Percentiles rank a stretch among this genome's conserved stretches.
phyloP scores from a whole-genome alignment of 202 grass and related monocot species.

The Alloteropsis angusta region DNA sequence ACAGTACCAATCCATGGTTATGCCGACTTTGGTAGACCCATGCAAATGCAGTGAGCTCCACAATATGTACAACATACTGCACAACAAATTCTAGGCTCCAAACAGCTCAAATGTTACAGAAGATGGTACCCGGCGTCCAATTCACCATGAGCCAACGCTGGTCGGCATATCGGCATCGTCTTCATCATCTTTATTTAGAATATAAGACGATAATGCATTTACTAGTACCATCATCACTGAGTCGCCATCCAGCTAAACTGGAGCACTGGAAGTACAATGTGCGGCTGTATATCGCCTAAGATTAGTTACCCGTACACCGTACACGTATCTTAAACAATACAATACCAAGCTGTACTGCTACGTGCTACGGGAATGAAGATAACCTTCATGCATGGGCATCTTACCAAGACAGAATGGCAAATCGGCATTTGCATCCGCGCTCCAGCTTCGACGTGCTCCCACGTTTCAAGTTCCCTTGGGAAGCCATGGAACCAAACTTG shows the following conservation, averaged over 20 bases:
- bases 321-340: not conserved
- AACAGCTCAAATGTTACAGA: not conserved
- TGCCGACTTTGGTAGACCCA: not conserved
- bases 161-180: not conserved
- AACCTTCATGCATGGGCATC: not conserved
- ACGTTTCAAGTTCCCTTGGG: slow-evolving; percentile 1
- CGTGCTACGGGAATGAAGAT: not conserved
- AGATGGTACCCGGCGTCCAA: not conserved
- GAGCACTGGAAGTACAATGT: not conserved
- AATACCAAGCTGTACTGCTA: slow-evolving; percentile 3
- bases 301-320: not conserved
- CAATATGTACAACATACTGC: too few species aligned
- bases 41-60: not conserved
- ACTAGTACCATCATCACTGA: not conserved
- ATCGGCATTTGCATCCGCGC: not conserved
- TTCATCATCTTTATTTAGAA: not conserved
- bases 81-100: not conserved
- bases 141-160: not conserved
- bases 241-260: not conserved
- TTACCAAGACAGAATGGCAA: not conserved
- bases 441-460: slow-evolving; percentile 6
- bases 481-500: not conserved
- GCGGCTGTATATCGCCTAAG: not conserved
- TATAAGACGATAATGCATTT: not conserved
- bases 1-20: not conserved